Percentiles rank a stretch among this genome's conserved stretches.
These are phyloP conservation scores for Alternaria arbusti DNA, from an alignment of 2,329 filamentous ascomycete species.

Conservation along the genomic window DNA sequence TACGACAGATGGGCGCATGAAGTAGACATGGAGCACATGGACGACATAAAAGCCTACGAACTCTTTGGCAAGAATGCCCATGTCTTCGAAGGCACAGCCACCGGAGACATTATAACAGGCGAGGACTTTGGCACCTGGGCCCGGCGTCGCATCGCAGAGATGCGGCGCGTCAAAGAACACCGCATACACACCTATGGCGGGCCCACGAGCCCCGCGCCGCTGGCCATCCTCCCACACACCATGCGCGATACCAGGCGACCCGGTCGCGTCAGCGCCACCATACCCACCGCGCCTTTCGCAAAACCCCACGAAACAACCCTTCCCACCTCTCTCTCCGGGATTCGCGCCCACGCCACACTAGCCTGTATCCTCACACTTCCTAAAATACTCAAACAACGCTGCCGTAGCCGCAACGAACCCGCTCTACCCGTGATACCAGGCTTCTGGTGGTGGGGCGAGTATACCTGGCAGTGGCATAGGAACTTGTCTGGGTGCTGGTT, in stretches of 20 bases:
- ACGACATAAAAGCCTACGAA: constrained; percentile 1
- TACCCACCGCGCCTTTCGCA: not conserved
- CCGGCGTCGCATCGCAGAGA: constrained; percentile 13
- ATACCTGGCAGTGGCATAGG: constrained; percentile 18
- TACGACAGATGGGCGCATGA: not conserved
- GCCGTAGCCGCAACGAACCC: not conserved
- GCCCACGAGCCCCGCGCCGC: not conserved
- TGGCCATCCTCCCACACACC: not conserved
- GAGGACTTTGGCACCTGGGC: constrained; percentile 16
- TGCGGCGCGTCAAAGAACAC: constrained; percentile 13
- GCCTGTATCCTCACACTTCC: not conserved
- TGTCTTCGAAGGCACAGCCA: not conserved
- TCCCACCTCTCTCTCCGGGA: constrained; percentile 1
- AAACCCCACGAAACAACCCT: constrained; percentile 7
- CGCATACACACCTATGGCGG: not conserved
- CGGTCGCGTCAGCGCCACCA: not conserved
- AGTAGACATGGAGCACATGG: not conserved
- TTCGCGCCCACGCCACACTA: constrained; percentile 4
- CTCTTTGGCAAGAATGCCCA: not conserved
- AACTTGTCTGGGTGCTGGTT: constrained; percentile 15
- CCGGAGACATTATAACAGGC: not conserved
- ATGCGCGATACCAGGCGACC: not conserved
- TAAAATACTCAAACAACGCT: not conserved
- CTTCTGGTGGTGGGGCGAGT: constrained; percentile 13
- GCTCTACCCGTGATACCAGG: not conserved